Evolutionary conservation across 768 basidiomycete species (phyloP).

Genomic region (Agaricus subrufescens): DNA sequence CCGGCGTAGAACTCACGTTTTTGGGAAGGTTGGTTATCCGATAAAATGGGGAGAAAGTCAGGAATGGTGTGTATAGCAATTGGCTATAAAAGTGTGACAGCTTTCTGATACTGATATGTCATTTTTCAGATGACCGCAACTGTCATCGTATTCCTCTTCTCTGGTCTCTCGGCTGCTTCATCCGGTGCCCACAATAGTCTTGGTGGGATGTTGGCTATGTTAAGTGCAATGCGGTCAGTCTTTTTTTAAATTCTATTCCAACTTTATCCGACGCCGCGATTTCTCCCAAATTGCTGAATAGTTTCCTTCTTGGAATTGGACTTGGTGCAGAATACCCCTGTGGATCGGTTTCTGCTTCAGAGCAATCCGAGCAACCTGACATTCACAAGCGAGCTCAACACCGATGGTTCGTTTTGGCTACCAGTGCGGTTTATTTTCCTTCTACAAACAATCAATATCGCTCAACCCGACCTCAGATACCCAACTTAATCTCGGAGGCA

Average conservation of each 20-base stretch:
- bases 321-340: constrained; percentile 89
- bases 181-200: constrained; percentile 70
- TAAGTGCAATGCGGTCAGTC: constrained; percentile 69
- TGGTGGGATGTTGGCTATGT: constrained; percentile 71
- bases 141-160: constrained; percentile 81
- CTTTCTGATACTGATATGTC: neutral
- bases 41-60: constrained; percentile 82
- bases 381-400: constrained; percentile 80
- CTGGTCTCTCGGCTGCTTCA: constrained; percentile 77
- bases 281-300: constrained; percentile 19
- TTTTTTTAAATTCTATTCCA: neutral
- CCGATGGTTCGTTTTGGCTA: constrained; percentile 82
- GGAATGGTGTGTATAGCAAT: constrained; percentile 60
- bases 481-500: constrained; percentile 86
- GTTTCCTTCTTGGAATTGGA: constrained; percentile 86
- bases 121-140: constrained; percentile 69
- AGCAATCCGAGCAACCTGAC: constrained; percentile 81
- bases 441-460: neutral
- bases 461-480: constrained; percentile 38
- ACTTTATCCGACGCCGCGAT: neutral
- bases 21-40: constrained; percentile 59
- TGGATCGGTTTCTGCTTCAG: constrained; percentile 83
- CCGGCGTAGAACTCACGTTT: neutral
- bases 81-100: neutral
- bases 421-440: constrained; percentile 48